Evolutionary conservation across 768 basidiomycete species (phyloP), one percentile per base, ranked within the genome.

Genomic region (Suillus tomentosus): DNA sequence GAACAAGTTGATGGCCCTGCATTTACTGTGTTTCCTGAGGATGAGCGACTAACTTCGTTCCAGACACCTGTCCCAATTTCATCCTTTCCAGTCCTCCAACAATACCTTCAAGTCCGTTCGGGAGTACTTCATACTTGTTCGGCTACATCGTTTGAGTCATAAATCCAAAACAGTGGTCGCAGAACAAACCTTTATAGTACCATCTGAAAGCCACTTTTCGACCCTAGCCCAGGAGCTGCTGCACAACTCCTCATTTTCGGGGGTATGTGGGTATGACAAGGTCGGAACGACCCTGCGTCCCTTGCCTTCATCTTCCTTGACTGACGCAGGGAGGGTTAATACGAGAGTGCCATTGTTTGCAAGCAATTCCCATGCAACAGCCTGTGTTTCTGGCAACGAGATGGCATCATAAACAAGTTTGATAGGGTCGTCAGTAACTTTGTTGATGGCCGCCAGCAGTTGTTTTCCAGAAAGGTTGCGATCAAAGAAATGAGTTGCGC

Each of bases 401-500:
- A 82, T 69, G 4, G 69, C 70, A 64, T 82, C 81, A 31, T 68
- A 75, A 42, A 22, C 71, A 9, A 77, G 0, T 43, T 57, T 19
- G 19, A 75, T 67, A 10, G 73, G 70, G 1, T 65, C 11, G 42
- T 62, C 62, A 34, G 70, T 71, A 22, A 80, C 76, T 55, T 73
- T 73, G 4, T 77, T 67, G 34, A 73, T 55, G 17, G 69, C 67
- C 2, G 61, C 66, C 1, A 40, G 62, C 50, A 74, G 61, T 22
- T 73, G 64, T 9, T 64, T 50, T 22, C 55, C 67, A 13, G 61
- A 61, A 62, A 50, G 64, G 59, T 60, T 71, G 64, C 76, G 71
- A 61, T 82, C 78, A 36, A 84, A 64, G 22, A 84, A 71, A 47
- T 79, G 65, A 1, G 82, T 80, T 6, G 78, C 81, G 9, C 82